Percentiles rank a stretch among this genome's conserved stretches.
Conservation (phyloP, 306 rosid genomes). For the Cucumis sativus region DNA sequence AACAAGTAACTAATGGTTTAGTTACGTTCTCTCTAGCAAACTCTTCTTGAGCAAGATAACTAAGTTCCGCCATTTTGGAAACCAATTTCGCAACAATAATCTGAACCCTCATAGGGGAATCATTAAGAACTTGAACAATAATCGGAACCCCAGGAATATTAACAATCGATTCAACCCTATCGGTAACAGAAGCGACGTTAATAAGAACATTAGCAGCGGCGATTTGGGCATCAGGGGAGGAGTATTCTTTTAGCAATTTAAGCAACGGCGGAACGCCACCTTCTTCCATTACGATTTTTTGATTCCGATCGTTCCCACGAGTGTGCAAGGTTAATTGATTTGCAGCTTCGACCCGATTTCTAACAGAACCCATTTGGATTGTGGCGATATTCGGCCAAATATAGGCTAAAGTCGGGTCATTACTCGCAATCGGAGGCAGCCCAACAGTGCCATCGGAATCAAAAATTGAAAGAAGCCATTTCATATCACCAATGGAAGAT, state of each 20-base stretch:
- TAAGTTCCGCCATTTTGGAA: slow-evolving; percentile 48
- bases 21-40: slow-evolving; percentile 66
- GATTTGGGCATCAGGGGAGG: slow-evolving; percentile 51
- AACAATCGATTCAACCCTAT: slow-evolving; percentile 24
- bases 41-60: slow-evolving; percentile 42
- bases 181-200: slow-evolving; percentile 29
- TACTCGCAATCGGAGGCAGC: slow-evolving; percentile 66
- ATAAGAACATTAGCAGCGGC: slow-evolving; percentile 61
- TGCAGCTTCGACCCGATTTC: slow-evolving; percentile 57
- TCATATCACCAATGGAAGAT: slow-evolving; percentile 62
- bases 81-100: slow-evolving; percentile 46
- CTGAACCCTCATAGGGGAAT: slow-evolving; percentile 53
- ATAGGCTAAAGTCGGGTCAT: slow-evolving; percentile 73
- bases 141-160: slow-evolving; percentile 33
- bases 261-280: slow-evolving; percentile 60
- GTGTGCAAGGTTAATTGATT: slow-evolving; percentile 36
- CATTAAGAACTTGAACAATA: slow-evolving; percentile 51
- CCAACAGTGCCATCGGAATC: slow-evolving; percentile 50
- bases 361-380: slow-evolving; percentile 62
- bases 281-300: slow-evolving; percentile 66
- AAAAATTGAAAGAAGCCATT: slow-evolving; percentile 53
- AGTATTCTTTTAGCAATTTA: slow-evolving; percentile 48
- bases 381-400: slow-evolving; percentile 60
- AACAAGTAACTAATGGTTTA: slow-evolving; percentile 45
- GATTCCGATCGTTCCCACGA: slow-evolving; percentile 42